A percentile compares a stretch with the other conserved stretches of the same genome.
Evolutionary conservation across 2,329 filamentous ascomycete species (phyloP).

Genomic region (Leptographium radiaticola): DNA sequence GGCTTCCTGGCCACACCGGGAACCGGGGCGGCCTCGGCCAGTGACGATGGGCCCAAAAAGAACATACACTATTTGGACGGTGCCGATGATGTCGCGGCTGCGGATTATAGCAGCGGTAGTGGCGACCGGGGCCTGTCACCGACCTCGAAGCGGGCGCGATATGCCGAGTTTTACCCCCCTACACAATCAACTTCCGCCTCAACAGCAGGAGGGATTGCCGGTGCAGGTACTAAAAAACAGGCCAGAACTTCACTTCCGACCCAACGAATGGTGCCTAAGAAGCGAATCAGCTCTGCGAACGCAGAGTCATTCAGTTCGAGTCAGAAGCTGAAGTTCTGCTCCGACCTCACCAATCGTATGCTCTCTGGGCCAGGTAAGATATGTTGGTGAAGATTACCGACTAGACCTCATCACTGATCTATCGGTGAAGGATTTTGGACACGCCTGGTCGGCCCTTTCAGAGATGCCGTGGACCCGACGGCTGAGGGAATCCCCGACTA

Average conservation of each 20-base stretch:
- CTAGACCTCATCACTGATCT: neutral
- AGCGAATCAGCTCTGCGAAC: slow-evolving; percentile 10
- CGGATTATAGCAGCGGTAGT: neutral
- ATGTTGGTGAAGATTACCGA: neutral
- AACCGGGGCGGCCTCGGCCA: neutral
- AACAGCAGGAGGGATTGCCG: neutral
- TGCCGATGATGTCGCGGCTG: slow-evolving; percentile 24
- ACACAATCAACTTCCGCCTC: neutral
- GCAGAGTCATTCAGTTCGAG: slow-evolving; percentile 21
- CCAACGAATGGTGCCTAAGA: slow-evolving; percentile 4
- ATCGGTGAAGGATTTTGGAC: slow-evolving; percentile 43
- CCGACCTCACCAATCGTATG: slow-evolving; percentile 46
- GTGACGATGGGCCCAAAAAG: slow-evolving; percentile 21
- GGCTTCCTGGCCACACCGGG: slow-evolving; percentile 23
- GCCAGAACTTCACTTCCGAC: slow-evolving; percentile 18
- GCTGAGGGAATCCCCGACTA: slow-evolving; percentile 48
- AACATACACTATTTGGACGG: slow-evolving; percentile 36
- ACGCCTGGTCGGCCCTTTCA: slow-evolving; percentile 49
- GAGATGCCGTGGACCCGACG: slow-evolving; percentile 42
- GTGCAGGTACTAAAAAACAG: slow-evolving; percentile 11
- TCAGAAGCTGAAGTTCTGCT: slow-evolving; percentile 44
- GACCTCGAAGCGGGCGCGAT: slow-evolving; percentile 26
- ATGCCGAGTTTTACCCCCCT: slow-evolving; percentile 18
- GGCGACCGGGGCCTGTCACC: slow-evolving; percentile 15
- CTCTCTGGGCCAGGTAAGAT: slow-evolving; percentile 41